Conservation (phyloP, 2,329 filamentous ascomycete genomes). For the Neofusicoccum sp. region DNA sequence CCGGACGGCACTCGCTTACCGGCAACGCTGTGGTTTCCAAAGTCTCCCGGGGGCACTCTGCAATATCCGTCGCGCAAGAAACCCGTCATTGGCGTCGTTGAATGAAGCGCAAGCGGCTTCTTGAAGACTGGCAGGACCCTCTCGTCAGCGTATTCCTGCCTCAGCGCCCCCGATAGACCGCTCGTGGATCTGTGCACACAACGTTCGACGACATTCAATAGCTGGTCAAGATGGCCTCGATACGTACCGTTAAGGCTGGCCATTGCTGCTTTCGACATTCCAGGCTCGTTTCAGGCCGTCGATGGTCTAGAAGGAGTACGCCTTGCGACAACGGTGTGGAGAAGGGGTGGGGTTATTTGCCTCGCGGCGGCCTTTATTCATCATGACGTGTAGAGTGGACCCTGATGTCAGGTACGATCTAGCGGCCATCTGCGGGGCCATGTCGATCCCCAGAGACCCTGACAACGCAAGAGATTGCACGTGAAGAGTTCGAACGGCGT, state of each 20-base stretch:
- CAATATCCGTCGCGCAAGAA: constrained; percentile 66
- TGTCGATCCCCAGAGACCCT: not conserved
- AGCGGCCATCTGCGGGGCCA: constrained; percentile 3
- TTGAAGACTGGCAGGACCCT: constrained; percentile 53
- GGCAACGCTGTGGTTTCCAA: constrained; percentile 63
- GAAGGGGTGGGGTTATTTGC: not conserved
- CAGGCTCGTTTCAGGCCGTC: not conserved
- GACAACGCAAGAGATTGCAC: too few relatives aligned
- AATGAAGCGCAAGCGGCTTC: constrained; percentile 61
- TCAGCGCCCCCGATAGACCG: not conserved
- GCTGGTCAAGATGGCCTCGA: not conserved
- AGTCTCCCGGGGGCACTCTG: constrained; percentile 55
- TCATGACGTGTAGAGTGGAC: constrained; percentile 21
- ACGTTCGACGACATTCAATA: not conserved
- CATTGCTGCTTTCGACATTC: constrained; percentile 9
- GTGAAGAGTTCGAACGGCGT: too few relatives aligned
- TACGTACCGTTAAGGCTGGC: constrained; percentile 20
- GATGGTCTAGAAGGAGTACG: not conserved
- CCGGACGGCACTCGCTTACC: constrained; percentile 31
- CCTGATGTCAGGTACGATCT: constrained; percentile 11
- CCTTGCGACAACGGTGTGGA: constrained; percentile 10
- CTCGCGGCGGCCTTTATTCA: not conserved
- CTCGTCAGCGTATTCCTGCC: not conserved
- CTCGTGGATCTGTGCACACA: not conserved
- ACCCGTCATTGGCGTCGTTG: constrained; percentile 61